phyloP scores from a whole-genome alignment of 2,329 filamentous ascomycete species.

The Penicillium griseofulvum region DNA sequence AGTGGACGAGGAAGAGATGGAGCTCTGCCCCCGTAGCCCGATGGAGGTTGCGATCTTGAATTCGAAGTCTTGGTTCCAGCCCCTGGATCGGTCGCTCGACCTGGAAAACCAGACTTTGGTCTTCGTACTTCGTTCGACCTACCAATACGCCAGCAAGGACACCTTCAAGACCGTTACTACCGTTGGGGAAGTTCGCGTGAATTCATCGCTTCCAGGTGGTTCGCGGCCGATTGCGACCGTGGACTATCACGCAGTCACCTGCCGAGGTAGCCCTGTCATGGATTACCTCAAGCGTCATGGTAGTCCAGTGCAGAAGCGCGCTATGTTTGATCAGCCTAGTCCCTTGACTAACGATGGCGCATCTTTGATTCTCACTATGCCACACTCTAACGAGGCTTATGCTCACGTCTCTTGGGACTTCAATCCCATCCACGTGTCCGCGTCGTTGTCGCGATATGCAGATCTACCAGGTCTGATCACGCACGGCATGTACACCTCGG shows the following conservation, averaged over 20 bases:
- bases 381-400: slow-evolving; percentile 74
- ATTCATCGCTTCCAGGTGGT: neutral
- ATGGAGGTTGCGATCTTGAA: neutral
- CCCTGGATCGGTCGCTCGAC: neutral
- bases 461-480: slow-evolving; percentile 93
- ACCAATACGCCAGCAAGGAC: slow-evolving; percentile 3
- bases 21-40: neutral
- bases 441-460: slow-evolving; percentile 91
- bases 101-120: slow-evolving; percentile 1
- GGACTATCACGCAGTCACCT: neutral
- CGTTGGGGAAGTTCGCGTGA: slow-evolving; percentile 2
- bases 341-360: neutral
- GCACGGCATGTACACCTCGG: slow-evolving; percentile 97
- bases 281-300: neutral
- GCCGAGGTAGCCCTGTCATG: neutral
- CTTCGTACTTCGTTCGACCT: neutral
- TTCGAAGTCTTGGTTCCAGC: slow-evolving; percentile 1
- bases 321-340: neutral
- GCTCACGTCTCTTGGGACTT: slow-evolving; percentile 94
- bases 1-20: neutral
- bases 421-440: slow-evolving; percentile 97
- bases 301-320: neutral
- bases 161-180: slow-evolving; percentile 2
- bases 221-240: neutral
- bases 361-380: neutral